phyloP scores from a whole-genome alignment of 2,329 filamentous ascomycete genomes.

The Aspergillus awamori region DNA sequence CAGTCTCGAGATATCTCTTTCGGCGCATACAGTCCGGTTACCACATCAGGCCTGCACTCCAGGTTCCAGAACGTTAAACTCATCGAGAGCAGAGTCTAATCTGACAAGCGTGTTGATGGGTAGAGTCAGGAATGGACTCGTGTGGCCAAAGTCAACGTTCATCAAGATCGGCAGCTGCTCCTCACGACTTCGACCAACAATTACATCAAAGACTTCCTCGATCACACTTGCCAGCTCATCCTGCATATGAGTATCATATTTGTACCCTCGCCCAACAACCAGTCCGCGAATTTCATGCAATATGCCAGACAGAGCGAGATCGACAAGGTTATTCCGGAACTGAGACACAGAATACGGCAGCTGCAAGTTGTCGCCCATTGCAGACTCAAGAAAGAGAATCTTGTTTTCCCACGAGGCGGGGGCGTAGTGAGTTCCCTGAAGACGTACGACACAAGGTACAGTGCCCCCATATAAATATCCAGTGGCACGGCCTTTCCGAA shows the following conservation, averaged over 20 bases:
- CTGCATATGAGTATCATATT: constrained; percentile 40
- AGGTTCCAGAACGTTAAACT: constrained; percentile 35
- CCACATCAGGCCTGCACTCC: constrained; percentile 2
- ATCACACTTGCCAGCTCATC: constrained; percentile 27
- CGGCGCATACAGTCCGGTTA: too few species aligned
- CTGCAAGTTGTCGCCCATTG: constrained; percentile 17
- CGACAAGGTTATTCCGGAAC: constrained; percentile 34
- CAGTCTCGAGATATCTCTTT: too few species aligned
- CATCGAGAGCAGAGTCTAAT: constrained; percentile 44
- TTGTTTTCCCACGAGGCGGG: constrained; percentile 6
- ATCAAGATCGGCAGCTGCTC: constrained; percentile 43
- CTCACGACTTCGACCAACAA: background rate
- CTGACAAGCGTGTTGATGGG: constrained; percentile 33
- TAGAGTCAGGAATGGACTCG: constrained; percentile 47
- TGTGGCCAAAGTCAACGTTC: constrained; percentile 50
- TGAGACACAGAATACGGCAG: background rate
- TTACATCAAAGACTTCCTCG: background rate
- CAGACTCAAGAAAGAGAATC: constrained; percentile 44
- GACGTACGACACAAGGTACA: background rate
- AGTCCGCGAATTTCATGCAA: constrained; percentile 48
- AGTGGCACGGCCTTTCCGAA: constrained; percentile 19
- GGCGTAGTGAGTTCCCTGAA: constrained; percentile 33
- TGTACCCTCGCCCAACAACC: constrained; percentile 48
- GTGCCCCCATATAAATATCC: constrained; percentile 43
- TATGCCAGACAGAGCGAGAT: constrained; percentile 47